phyloP scores from a whole-genome alignment of 1,284 basidiomycete species.

The Sporisorium reilianum region DNA sequence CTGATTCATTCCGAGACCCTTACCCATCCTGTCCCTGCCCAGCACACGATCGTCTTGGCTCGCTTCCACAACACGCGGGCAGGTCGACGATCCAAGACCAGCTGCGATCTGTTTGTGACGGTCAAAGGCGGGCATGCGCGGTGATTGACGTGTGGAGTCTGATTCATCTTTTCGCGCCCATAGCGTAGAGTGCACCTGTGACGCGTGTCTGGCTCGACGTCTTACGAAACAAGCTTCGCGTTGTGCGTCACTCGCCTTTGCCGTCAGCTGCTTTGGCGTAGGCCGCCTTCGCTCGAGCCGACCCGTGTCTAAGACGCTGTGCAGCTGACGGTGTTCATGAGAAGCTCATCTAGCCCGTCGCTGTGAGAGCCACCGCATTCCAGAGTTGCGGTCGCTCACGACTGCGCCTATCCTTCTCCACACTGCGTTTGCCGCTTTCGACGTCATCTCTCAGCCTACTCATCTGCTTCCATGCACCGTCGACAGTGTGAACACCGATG shows the following conservation, averaged over 20 bases:
- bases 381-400: no score
- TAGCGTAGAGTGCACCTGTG: constrained; percentile 7
- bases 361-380: neutral
- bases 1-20: constrained; percentile 32
- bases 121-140: neutral
- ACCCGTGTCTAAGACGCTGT: neutral
- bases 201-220: neutral
- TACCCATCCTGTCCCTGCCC: neutral
- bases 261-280: no score
- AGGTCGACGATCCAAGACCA: neutral
- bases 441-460: no score
- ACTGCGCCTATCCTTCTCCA: neutral
- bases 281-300: neutral
- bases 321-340: no score
- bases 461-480: neutral
- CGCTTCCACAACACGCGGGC: neutral
- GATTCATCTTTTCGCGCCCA: constrained; percentile 22
- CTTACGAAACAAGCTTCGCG: constrained; percentile 2
- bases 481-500: neutral
- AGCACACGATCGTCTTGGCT: neutral
- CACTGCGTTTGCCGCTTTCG: neutral
- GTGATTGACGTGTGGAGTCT: constrained; percentile 31
- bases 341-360: no score
- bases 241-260: neutral
- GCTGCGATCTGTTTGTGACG: neutral